Base-by-base conservation (phyloP, 225 moss, liverwort and hornwort species). In the Pleurozium schreberi region DNA sequence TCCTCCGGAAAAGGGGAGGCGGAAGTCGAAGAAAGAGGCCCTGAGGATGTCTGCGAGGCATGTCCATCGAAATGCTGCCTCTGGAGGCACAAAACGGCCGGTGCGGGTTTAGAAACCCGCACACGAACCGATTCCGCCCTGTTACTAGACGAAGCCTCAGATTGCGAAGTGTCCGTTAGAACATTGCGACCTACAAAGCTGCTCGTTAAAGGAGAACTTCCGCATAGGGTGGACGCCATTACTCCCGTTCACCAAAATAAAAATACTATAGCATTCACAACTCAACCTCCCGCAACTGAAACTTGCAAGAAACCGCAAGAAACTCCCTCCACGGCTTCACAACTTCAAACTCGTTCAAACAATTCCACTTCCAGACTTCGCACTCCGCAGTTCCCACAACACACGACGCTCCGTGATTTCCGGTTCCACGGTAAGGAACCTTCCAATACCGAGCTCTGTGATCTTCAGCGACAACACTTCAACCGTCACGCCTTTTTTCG, bases 171-270 rank as follows among this genome's bases (percentile, higher is more conserved):
- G 43, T 93, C 94, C 63, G 91, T 65, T 2, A 88, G 69, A 10
- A 93, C 85, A 91, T 73, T 91, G 6, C 92, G 90, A 57, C 93
- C 93, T 70, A 90, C 89, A 38, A 94, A 93, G 89, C 90, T 93
- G 75, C 90, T 92, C 53, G 80, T 76, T 80, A 91, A 81, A 61
- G 89, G 13, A 68, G 85, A 92, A 63, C 76, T 84, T 68, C 92
- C 82, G 81, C 90, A 91, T 58, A 91, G 33, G 36, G 87, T 86
- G 65, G 86, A 91, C 85, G 91, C 92, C 94, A 94, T 94, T 9
- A 12, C 52, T 75, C 21, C 52, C 20, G 17, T 69, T 81, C 55
- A 5, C 64, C 52, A 26, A 59, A 10, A 30, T 5, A 70, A 84
- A 77, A 42, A 45, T 18, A 5, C 66, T 81, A 60, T 7, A 68